Evolutionary conservation across 495 filamentous ascomycete species (phyloP), one percentile per base, ranked within the genome.

Genomic region (Sordaria brevicollis): DNA sequence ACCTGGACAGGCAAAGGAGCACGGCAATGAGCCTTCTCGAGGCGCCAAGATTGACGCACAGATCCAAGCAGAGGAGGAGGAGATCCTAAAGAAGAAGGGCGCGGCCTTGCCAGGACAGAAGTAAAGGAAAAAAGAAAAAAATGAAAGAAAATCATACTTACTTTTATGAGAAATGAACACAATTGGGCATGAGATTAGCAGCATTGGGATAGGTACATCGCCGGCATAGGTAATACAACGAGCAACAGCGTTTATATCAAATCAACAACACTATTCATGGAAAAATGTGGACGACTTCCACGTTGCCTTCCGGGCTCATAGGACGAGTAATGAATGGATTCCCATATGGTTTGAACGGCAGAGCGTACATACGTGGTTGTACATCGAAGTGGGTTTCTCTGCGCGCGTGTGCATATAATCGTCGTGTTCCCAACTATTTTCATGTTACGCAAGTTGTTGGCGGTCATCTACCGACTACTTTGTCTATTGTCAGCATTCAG

Each of bases 21-120:
- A 93, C 71, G 90, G 91, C 8, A 89, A 92, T 71, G 77, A 88
- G 74, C 91, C 91, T 9, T 91, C 88, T 9, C 86, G 82, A 72
- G 91, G 91, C 2, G 91, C 91, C 9, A 81, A 89, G 80, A 87
- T 91, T 65, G 91, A 94, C 76, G 87, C 86, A 9, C 83, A 91
- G 76, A 75, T 94, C 19, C 81, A 91, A 77, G 82, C 81, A 4
- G 90, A 93, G 49, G 91, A 94, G 66, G 89, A 91, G 77, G 86
- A 88, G 78, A 76, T 83, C 38, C 68, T 93, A 49, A 85, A 76
- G 68, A 86, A 87, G 81, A 93, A 92, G 82, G 85, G 83, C 29
- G 82, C 80, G 65, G 72, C 66, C 66, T 19, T 71, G 49, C 69
- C 71, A 6, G 70, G 70, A 29, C 71, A 74, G 65, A 72, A 65